phyloP scores from a whole-genome alignment of 106 monocot species.

The Dioscorea dumetorum region DNA sequence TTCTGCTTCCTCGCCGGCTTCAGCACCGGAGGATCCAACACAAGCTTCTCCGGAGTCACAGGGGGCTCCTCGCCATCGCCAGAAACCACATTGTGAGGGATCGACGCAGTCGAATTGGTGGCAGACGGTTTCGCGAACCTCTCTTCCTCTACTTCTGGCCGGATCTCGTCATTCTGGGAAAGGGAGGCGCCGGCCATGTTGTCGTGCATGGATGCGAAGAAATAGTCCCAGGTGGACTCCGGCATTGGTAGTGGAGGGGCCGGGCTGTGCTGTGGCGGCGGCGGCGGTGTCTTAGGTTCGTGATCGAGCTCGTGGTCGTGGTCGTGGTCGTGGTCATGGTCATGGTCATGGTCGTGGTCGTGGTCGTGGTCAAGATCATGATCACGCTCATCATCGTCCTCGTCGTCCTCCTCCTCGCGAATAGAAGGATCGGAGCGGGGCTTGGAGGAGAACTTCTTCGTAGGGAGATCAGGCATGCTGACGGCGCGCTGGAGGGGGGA shows the following conservation, averaged over 20 bases:
- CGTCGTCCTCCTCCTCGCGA: too few species aligned
- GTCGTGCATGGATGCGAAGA: constrained; percentile 29
- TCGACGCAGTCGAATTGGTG: too few species aligned
- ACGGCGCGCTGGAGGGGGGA: constrained; percentile 61
- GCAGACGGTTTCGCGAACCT: constrained; percentile 1
- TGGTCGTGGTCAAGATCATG: too few species aligned
- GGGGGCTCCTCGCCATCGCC: not conserved
- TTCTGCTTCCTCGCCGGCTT: constrained; percentile 19
- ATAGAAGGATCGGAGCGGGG: constrained; percentile 11
- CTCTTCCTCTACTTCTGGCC: not conserved
- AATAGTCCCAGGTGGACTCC: constrained; percentile 30
- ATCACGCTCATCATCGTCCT: constrained; percentile 26
- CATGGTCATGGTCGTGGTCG: not conserved
- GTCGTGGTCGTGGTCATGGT: constrained; percentile 2
- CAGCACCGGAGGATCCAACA: constrained; percentile 10
- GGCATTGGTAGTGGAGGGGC: constrained; percentile 1
- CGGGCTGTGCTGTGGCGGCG: not conserved
- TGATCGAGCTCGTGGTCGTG: not conserved
- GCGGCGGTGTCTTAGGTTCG: not conserved
- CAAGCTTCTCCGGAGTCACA: constrained; percentile 12
- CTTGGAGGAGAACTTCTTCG: constrained; percentile 13
- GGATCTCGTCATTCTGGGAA: too few species aligned
- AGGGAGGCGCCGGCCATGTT: constrained; percentile 25
- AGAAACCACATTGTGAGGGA: too few species aligned
- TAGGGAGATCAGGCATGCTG: constrained; percentile 71